Evolutionary conservation across 306 rosid species (phyloP).

Genomic region (Quercus robur): DNA sequence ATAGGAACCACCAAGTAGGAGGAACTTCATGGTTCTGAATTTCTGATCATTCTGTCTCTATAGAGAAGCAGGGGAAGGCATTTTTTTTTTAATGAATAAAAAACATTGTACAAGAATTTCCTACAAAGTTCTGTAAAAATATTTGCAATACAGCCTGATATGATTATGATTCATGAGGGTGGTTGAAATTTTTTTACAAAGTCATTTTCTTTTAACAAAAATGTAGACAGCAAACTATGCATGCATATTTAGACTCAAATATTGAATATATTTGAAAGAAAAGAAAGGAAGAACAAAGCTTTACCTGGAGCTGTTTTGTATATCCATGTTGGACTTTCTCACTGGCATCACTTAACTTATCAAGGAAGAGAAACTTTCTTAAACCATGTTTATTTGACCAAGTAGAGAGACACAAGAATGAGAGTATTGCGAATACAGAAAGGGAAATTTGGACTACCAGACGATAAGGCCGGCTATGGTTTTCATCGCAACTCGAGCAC

Average conservation of each 20-base stretch:
- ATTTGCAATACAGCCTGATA: background rate
- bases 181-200: background rate
- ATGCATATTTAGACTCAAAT: background rate
- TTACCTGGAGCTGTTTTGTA: slow-evolving; percentile 59
- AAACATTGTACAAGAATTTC: background rate
- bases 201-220: background rate
- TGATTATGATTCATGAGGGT: background rate
- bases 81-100: too few relatives aligned
- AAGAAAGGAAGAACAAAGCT: background rate
- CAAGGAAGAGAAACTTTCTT: slow-evolving; percentile 69
- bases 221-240: background rate
- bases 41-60: background rate
- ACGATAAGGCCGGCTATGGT: slow-evolving; percentile 74
- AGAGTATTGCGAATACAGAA: slow-evolving; percentile 45
- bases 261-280: background rate
- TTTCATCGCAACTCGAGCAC: slow-evolving; percentile 62
- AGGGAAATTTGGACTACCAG: slow-evolving; percentile 63
- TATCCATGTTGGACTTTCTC: slow-evolving; percentile 56
- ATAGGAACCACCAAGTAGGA: background rate
- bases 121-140: background rate
- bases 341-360: slow-evolving; percentile 50
- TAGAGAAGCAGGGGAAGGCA: background rate
- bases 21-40: background rate
- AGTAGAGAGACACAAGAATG: slow-evolving; percentile 50
- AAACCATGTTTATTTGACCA: slow-evolving; percentile 65